These are phyloP conservation scores for Sanghuangporus sanghuang DNA, from an alignment of 1,284 basidiomycete species.

Conservation along the genomic window DNA sequence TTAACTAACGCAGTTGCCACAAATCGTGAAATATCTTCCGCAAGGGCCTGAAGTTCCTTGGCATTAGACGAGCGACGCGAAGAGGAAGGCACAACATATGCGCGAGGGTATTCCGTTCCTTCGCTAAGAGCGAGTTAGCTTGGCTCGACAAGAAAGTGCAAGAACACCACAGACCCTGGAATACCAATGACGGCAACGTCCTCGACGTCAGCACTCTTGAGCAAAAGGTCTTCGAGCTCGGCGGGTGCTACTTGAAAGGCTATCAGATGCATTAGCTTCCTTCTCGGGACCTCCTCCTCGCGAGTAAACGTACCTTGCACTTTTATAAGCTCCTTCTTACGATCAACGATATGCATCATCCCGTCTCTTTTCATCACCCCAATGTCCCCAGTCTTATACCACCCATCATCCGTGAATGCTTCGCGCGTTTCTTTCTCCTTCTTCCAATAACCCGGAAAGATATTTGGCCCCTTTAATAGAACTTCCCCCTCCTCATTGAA, in stretches of 20 bases:
- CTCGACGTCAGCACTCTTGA: slow-evolving; percentile 65
- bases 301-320: slow-evolving; percentile 1
- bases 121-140: slow-evolving; percentile 4
- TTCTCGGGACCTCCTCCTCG: not conserved
- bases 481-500: slow-evolving; percentile 62
- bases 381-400: slow-evolving; percentile 69
- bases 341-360: slow-evolving; percentile 61
- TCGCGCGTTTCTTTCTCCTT: slow-evolving; percentile 59
- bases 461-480: slow-evolving; percentile 41
- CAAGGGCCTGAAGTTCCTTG: not conserved
- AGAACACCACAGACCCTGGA: slow-evolving; percentile 51
- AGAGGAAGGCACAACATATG: slow-evolving; percentile 65
- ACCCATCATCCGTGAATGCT: slow-evolving; percentile 57
- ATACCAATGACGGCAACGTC: slow-evolving; percentile 75
- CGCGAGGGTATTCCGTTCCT: slow-evolving; percentile 41
- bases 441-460: slow-evolving; percentile 64
- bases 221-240: slow-evolving; percentile 70
- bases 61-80: slow-evolving; percentile 25
- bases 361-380: slow-evolving; percentile 56
- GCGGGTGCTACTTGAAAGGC: slow-evolving; percentile 67
- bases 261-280: not conserved
- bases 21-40: slow-evolving; percentile 47
- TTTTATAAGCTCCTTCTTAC: slow-evolving; percentile 47
- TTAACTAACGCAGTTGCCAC: slow-evolving; percentile 52
- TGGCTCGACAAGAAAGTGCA: slow-evolving; percentile 22